These are phyloP conservation scores for Lodderomyces orthopsilosis DNA, from an alignment of 1,139 yeast species.

Conservation along the genomic window DNA sequence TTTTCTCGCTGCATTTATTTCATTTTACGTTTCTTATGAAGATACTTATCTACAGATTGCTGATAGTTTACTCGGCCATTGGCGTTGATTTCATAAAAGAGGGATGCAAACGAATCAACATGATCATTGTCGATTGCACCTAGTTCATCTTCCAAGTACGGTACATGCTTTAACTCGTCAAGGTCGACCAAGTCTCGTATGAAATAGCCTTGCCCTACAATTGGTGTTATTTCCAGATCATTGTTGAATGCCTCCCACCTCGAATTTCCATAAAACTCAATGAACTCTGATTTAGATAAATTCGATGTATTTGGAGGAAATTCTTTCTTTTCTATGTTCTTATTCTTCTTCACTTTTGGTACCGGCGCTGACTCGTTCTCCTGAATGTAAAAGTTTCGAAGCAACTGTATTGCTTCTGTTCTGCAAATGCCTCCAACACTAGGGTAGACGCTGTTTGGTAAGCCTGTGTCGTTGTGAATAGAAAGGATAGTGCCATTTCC, in stretches of 20 bases:
- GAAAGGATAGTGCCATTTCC: conserved; percentile 88
- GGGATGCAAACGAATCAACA: conserved; percentile 22
- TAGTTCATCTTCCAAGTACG: conserved; percentile 19
- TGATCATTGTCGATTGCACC: conserved; percentile 20
- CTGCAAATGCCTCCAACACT: conserved; percentile 78
- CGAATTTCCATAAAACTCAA: conserved; percentile 26
- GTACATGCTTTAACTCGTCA: conserved; percentile 20
- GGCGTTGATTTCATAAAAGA: conserved; percentile 31
- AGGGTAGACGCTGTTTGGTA: conserved; percentile 41
- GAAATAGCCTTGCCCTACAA: conserved; percentile 23
- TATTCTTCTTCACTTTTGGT: conserved; percentile 72
- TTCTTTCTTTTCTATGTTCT: conserved; percentile 64
- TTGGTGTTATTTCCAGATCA: conserved; percentile 32
- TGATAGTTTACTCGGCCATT: conserved; percentile 26
- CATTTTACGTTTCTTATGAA: conserved; percentile 17
- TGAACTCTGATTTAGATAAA: conserved; percentile 23
- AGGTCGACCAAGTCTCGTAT: conserved; percentile 21
- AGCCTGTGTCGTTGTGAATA: conserved; percentile 49
- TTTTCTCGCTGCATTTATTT: conserved; percentile 1
- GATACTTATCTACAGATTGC: conserved; percentile 20
- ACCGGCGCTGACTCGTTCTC: conserved; percentile 85
- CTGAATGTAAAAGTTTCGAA: conserved; percentile 78
- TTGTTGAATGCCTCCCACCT: conserved; percentile 16
- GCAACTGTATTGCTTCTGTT: conserved; percentile 76
- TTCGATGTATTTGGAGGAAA: conserved; percentile 48